These are phyloP conservation scores for Aegilops tauschii DNA, from an alignment of 176 grass and related monocot genomes.

Conservation along the genomic window DNA sequence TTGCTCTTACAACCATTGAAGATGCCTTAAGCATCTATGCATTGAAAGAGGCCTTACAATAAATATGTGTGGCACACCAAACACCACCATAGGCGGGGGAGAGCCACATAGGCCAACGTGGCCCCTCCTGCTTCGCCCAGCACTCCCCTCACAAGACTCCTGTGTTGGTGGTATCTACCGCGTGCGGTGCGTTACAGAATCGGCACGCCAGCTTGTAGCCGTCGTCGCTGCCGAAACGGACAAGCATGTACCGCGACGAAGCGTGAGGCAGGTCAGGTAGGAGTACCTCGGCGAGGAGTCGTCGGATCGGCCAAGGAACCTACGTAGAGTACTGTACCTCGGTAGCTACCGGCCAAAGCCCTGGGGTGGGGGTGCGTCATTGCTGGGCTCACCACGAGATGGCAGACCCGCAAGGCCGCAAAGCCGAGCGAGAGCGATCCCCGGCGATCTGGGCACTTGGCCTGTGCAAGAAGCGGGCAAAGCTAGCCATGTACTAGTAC, in stretches of 20 bases:
- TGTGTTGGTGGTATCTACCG: not conserved
- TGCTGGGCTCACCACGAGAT: constrained; percentile 40
- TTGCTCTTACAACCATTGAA: too few relatives aligned
- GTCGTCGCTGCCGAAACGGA: not conserved
- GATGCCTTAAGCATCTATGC: too few relatives aligned
- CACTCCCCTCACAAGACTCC: not conserved
- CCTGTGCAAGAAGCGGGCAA: not conserved
- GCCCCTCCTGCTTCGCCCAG: not conserved
- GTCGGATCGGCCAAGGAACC: not conserved
- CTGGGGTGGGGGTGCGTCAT: constrained; percentile 18
- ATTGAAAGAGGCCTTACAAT: too few relatives aligned
- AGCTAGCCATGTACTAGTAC: too few relatives aligned
- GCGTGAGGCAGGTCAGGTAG: not conserved
- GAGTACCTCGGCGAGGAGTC: not conserved
- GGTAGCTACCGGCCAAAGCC: not conserved
- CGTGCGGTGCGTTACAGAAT: not conserved
- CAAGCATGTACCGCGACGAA: not conserved
- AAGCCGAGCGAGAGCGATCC: not conserved
- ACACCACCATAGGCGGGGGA: not conserved
- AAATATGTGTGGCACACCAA: not conserved
- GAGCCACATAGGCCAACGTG: not conserved
- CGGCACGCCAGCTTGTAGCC: not conserved
- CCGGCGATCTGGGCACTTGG: not conserved
- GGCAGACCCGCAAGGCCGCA: not conserved
- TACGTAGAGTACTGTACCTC: too few relatives aligned